phyloP scores from a whole-genome alignment of 257 asterid species.

The Oldenlandia corymbosa region DNA sequence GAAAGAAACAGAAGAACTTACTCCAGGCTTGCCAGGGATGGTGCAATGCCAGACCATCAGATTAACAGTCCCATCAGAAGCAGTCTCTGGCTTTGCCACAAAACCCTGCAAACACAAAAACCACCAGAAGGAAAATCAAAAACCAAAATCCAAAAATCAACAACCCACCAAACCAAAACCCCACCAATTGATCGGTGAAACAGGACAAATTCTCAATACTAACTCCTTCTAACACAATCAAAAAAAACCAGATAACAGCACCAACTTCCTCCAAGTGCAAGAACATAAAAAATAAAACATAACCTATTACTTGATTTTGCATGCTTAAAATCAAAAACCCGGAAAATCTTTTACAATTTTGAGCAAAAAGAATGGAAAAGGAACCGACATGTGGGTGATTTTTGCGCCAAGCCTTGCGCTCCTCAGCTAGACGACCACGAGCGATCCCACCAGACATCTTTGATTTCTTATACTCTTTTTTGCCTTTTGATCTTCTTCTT shows the following conservation, averaged over 20 bases:
- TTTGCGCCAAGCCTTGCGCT: conserved; percentile 86
- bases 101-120: conserved; percentile 13
- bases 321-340: conserved; percentile 1
- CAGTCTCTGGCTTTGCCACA: conserved; percentile 65
- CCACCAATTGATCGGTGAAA: too few relatives aligned
- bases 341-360: not conserved
- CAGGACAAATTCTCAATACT: not conserved
- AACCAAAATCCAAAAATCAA: too few relatives aligned
- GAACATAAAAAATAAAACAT: not conserved
- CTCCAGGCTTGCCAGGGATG: conserved; percentile 71
- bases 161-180: too few relatives aligned
- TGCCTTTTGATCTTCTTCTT: not conserved
- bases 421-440: conserved; percentile 82
- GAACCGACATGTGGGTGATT: conserved; percentile 80
- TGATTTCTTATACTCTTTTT: not conserved
- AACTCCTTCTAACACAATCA: not conserved
- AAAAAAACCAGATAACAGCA: not conserved
- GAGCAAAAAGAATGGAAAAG: not conserved
- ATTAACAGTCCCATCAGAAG: conserved; percentile 60
- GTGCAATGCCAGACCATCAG: conserved; percentile 67
- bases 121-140: not conserved
- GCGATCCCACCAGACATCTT: conserved; percentile 46
- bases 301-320: not conserved
- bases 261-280: not conserved
- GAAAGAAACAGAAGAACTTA: conserved; percentile 19